Evolutionary conservation across 2,329 filamentous ascomycete genomes (phyloP).

Genomic region (Aspergillus eucalypticola): DNA sequence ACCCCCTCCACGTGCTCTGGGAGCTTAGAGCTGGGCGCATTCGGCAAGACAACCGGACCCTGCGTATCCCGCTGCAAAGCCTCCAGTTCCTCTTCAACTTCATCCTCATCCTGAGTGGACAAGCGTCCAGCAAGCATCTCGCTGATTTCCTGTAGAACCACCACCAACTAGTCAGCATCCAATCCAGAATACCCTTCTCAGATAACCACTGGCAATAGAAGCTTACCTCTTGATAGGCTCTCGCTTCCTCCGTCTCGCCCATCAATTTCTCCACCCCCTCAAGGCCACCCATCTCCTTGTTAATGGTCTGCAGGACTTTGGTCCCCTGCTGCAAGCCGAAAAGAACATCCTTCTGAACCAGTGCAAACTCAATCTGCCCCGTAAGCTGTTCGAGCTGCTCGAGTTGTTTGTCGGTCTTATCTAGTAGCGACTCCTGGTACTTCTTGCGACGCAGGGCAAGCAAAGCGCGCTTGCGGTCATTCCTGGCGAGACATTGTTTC

Average conservation of each 20-base stretch:
- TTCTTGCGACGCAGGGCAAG: conserved; percentile 92
- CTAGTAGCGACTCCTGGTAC: conserved; percentile 87
- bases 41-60: conserved; percentile 38
- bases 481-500: conserved; percentile 73
- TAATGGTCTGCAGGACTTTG: conserved; percentile 82
- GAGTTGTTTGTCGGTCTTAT: conserved; percentile 90
- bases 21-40: conserved; percentile 38
- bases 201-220: not conserved
- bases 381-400: conserved; percentile 89
- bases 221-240: conserved; percentile 82
- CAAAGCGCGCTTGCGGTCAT: conserved; percentile 78
- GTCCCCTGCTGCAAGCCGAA: conserved; percentile 93
- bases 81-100: conserved; percentile 93
- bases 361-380: conserved; percentile 87
- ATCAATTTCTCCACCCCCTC: conserved; percentile 94
- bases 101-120: conserved; percentile 93
- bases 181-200: not conserved
- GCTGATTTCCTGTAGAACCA: conserved; percentile 71
- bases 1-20: conserved; percentile 29
- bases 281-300: conserved; percentile 92
- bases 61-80: conserved; percentile 69
- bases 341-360: conserved; percentile 94
- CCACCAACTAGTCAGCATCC: conserved; percentile 6
- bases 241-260: conserved; percentile 86
- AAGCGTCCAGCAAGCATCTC: conserved; percentile 86